phyloP scores from a whole-genome alignment of 2,329 filamentous ascomycete species.

The Sclerotinia sclerotiorum region DNA sequence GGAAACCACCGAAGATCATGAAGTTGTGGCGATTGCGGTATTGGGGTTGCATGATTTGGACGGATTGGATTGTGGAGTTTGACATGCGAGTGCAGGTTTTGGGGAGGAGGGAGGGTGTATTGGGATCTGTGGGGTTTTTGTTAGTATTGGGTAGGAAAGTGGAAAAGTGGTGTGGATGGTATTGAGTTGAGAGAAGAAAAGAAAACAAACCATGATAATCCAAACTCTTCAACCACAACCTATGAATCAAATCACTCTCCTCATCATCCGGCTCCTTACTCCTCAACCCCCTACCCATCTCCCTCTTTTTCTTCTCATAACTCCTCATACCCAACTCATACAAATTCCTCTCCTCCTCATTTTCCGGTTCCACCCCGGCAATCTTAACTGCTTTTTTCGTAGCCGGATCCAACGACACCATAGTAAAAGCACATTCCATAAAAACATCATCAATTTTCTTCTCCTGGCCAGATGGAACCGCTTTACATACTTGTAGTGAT shows the following conservation, averaged over 20 bases:
- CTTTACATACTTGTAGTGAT: conserved; percentile 66
- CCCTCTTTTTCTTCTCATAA: conserved; percentile 63
- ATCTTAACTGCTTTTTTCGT: conserved; percentile 66
- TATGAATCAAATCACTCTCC: conserved; percentile 68
- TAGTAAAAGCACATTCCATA: conserved; percentile 72
- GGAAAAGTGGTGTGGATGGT: too few relatives aligned
- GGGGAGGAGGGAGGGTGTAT: conserved; percentile 54
- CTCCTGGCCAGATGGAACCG: conserved; percentile 38
- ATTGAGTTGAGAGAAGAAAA: not conserved
- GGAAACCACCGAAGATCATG: conserved; percentile 74
- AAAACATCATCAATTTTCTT: conserved; percentile 64
- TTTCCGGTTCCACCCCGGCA: conserved; percentile 59
- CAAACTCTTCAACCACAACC: conserved; percentile 66
- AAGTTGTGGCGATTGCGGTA: conserved; percentile 68
- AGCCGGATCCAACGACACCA: conserved; percentile 66
- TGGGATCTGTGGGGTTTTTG: conserved; percentile 46
- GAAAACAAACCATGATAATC: conserved; percentile 50
- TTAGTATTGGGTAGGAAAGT: not conserved
- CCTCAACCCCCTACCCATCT: conserved; percentile 57
- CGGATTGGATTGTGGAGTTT: conserved; percentile 60
- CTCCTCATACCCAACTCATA: conserved; percentile 65
- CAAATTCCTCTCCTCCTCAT: conserved; percentile 59
- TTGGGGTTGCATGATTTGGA: conserved; percentile 72
- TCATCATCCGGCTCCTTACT: conserved; percentile 67
- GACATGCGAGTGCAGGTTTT: conserved; percentile 62